Base-by-base conservation (phyloP, 23 red algal species). In the Gracilaria domingensis region DNA sequence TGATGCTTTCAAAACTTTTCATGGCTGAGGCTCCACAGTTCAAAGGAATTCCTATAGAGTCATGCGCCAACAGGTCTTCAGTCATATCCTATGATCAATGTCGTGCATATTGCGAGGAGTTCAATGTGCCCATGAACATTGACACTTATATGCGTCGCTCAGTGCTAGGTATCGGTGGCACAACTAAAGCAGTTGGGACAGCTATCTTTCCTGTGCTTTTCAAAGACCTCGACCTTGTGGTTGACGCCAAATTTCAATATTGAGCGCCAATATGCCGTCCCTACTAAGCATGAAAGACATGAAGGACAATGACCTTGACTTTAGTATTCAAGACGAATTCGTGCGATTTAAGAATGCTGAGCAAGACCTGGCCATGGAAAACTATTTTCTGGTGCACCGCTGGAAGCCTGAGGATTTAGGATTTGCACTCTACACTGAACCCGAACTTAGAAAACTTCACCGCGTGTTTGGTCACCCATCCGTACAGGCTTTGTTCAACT, bases 81-180 rank as follows among this genome's bases (percentile, higher is more conserved):
- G 34, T 4, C 12, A 76, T 45, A 11, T 45, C 42, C 11, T 11
- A 45, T 11, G 42, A 4, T 7, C 75, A 80, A 39, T 55, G 53
- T 30, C 40, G 75, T n/a, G 75, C 38, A 13, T 55, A 55, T 80
- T 80, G 75, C 29, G 38, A 80, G n/a, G 49, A 80, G 75, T 80
- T 80, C 53, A n/a, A 80, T 80, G 75, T 51, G 9, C 75, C 75
- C 50, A 69, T 85, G 82, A 0, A 66, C n/a, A 70, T 85, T 85
- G 61, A 85, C 82, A 69, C 66, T 5, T 3, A 34, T 17, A 9
- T 5, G 4, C 6, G 66, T 34, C 66, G 66, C 8, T 12, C 66
- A 11, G 11, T 85, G 58, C 23, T 37, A 54, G 83, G 69, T 25
- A 58, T 75, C 0, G 83, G 50, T 2, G 66, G 83, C 11, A 55